Conservation (phyloP, 345 rosid genomes). For the Gossypium arboreum region DNA sequence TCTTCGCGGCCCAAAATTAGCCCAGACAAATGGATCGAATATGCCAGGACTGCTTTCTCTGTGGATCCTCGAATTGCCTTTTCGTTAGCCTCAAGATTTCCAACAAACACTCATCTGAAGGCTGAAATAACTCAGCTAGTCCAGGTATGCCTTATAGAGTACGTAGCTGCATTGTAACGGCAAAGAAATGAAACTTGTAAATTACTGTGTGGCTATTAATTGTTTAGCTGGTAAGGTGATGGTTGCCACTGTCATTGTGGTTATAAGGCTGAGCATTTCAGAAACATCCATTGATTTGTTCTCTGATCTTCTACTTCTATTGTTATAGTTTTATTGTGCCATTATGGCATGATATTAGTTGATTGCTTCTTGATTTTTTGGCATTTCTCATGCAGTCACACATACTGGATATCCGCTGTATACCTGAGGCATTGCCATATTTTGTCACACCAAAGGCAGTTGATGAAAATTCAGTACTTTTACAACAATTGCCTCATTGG, state of each 20-base stretch:
- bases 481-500: slow-evolving; percentile 99
- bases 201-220: not conserved
- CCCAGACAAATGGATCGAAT: slow-evolving; percentile 84
- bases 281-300: slow-evolving; percentile 17
- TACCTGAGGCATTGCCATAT: slow-evolving; percentile 96
- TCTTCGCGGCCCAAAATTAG: slow-evolving; percentile 62
- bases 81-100: slow-evolving; percentile 78
- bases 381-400: slow-evolving; percentile 53
- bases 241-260: not conserved
- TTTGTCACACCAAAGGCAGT: slow-evolving; percentile 94
- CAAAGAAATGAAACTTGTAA: slow-evolving; percentile 3
- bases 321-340: slow-evolving; percentile 5
- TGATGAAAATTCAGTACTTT: slow-evolving; percentile 85
- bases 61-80: slow-evolving; percentile 91
- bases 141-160: slow-evolving; percentile 50
- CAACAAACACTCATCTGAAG: slow-evolving; percentile 62
- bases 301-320: slow-evolving; percentile 10
- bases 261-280: slow-evolving; percentile 6
- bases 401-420: slow-evolving; percentile 69
- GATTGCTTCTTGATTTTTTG: slow-evolving; percentile 15
- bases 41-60: slow-evolving; percentile 79
- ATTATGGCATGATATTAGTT: slow-evolving; percentile 11
- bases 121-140: slow-evolving; percentile 85
- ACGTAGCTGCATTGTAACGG: not conserved
- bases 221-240: not conserved